Conservation (phyloP, 345 rosid species). For the Dovyalis caffra region DNA sequence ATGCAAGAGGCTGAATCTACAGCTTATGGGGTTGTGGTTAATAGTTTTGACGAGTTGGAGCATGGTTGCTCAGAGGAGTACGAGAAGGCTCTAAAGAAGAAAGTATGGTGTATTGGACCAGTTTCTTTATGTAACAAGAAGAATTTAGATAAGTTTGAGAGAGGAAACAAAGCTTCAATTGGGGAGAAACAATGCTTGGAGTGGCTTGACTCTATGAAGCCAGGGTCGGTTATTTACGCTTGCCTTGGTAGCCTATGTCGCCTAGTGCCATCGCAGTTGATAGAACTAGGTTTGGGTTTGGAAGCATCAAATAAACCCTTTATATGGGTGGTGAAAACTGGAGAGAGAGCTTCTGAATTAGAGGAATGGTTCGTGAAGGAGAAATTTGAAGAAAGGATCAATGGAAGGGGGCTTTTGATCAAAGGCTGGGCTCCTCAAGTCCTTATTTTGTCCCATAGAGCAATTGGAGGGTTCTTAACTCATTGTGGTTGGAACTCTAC, state of each 20-base stretch:
- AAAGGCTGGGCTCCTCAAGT: constrained; percentile 91
- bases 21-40: constrained; percentile 61
- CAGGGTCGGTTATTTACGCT: constrained; percentile 65
- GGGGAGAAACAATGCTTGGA: constrained; percentile 40
- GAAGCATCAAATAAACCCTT: constrained; percentile 63
- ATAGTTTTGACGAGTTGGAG: constrained; percentile 64
- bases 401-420: constrained; percentile 62
- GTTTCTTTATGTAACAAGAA: constrained; percentile 56
- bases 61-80: constrained; percentile 45
- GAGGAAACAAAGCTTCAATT: constrained; percentile 63
- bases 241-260: constrained; percentile 80
- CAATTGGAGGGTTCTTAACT: constrained; percentile 69
- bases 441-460: constrained; percentile 58
- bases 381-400: constrained; percentile 49
- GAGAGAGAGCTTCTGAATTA: constrained; percentile 37
- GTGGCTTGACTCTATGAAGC: constrained; percentile 55
- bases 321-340: constrained; percentile 70
- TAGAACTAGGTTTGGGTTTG: constrained; percentile 63
- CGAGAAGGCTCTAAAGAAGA: constrained; percentile 41
- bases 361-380: constrained; percentile 47
- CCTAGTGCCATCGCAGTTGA: constrained; percentile 53
- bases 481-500: constrained; percentile 96
- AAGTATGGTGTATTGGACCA: constrained; percentile 82
- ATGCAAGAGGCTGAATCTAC: constrained; percentile 60
- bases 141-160: constrained; percentile 44